Conservation (phyloP, 768 basidiomycete species). For the Rickenella mellea region DNA sequence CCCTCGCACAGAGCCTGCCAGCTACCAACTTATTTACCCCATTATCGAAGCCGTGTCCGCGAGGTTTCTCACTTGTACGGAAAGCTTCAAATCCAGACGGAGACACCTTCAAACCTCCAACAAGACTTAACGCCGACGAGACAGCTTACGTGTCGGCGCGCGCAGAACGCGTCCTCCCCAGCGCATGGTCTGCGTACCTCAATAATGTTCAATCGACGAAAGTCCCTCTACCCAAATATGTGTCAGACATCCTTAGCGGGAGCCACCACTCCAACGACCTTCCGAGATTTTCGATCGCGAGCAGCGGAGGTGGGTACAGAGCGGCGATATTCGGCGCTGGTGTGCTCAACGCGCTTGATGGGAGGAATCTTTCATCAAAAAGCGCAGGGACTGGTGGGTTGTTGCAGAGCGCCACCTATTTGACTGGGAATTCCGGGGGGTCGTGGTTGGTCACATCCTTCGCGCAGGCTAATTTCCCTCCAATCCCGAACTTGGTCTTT, state of each 20-base stretch:
- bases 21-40: too few relatives aligned
- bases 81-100: too few relatives aligned
- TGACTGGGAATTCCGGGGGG: conserved; percentile 41
- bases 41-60: too few relatives aligned
- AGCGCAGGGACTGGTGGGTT: conserved; percentile 37
- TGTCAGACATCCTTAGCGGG: conserved; percentile 1
- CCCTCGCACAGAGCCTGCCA: too few relatives aligned
- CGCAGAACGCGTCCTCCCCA: conserved; percentile 23
- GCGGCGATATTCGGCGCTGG: conserved; percentile 49
- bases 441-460: conserved; percentile 31
- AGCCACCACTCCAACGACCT: conserved; percentile 1
- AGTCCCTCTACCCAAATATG: conserved; percentile 14
- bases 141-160: conserved; percentile 25
- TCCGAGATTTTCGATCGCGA: conserved; percentile 37
- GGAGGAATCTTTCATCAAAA: conserved; percentile 32
- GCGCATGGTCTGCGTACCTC: conserved; percentile 31
- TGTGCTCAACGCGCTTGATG: conserved; percentile 39
- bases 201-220: conserved; percentile 23
- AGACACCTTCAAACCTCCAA: too few relatives aligned
- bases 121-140: conserved; percentile 29
- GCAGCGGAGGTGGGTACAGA: conserved; percentile 48
- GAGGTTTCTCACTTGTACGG: too few relatives aligned
- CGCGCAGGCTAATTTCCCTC: conserved; percentile 29
- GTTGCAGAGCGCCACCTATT: conserved; percentile 44
- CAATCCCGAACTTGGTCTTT: conserved; percentile 27